Conservation (phyloP, 345 rosid genomes). For the Angophora floribunda region DNA sequence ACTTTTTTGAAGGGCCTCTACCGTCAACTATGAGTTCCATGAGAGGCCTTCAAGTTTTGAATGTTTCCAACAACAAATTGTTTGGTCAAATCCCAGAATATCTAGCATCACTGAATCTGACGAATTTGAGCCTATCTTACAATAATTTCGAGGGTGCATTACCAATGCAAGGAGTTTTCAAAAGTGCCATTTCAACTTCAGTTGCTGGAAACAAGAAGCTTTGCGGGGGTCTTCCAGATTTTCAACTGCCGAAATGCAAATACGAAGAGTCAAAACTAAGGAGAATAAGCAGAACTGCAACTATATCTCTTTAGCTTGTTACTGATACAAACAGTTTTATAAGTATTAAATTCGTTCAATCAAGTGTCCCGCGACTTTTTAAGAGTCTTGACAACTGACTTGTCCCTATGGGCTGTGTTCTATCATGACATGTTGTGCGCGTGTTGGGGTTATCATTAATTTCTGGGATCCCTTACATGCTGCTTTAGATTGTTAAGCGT, state of each 20-base stretch:
- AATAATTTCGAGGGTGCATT: neutral
- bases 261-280: fast-evolving
- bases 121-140: neutral
- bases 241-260: neutral
- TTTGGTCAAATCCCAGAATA: neutral
- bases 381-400: too few species aligned
- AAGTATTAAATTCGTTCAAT: too few species aligned
- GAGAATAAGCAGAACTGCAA: neutral
- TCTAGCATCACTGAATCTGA: neutral
- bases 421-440: too few species aligned
- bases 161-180: neutral
- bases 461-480: conserved; percentile 5
- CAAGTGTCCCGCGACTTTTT: too few species aligned
- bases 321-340: too few species aligned
- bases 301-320: too few species aligned
- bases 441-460: too few species aligned
- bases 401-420: too few species aligned
- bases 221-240: neutral
- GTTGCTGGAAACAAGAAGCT: neutral
- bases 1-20: neutral
- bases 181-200: neutral
- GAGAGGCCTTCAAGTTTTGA: neutral
- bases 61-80: neutral
- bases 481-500: too few species aligned
- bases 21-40: neutral